A percentile compares a stretch with the other conserved stretches of the same genome.
These are phyloP conservation scores for Calcarisporium arbuscula DNA, from an alignment of 2,329 filamentous ascomycete genomes.

Conservation along the genomic window DNA sequence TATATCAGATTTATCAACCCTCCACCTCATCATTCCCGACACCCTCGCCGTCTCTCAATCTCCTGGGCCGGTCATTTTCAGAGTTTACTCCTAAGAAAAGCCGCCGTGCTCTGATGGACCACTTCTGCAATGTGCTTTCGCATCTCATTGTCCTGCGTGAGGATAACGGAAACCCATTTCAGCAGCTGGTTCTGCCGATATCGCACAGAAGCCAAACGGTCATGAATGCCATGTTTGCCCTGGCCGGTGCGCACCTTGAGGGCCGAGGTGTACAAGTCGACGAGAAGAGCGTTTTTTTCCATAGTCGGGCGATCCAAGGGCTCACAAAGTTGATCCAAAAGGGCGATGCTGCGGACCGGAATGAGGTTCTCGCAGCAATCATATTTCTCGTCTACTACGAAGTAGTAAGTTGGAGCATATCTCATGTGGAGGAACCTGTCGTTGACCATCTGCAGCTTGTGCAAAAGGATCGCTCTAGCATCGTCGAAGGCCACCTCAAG, in stretches of 20 bases:
- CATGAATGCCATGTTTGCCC: constrained; percentile 77
- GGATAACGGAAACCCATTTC: constrained; percentile 56
- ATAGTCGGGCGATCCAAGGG: constrained; percentile 53
- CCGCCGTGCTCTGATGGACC: constrained; percentile 50
- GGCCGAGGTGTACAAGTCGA: constrained; percentile 48
- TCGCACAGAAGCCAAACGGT: constrained; percentile 52
- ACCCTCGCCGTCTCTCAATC: constrained; percentile 38
- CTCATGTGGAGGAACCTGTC: no score
- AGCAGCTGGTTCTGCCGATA: constrained; percentile 55
- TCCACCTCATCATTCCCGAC: no score
- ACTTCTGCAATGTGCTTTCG: constrained; percentile 58
- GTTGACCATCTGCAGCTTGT: constrained; percentile 41
- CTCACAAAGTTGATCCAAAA: constrained; percentile 51
- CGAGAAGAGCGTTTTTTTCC: constrained; percentile 53
- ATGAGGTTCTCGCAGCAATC: constrained; percentile 54
- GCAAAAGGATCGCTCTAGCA: constrained; percentile 51
- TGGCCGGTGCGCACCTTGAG: constrained; percentile 79
- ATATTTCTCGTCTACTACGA: constrained; percentile 59
- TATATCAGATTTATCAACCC: no score
- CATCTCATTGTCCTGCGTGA: constrained; percentile 61
- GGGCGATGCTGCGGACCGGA: constrained; percentile 41
- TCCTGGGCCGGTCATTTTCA: constrained; percentile 45
- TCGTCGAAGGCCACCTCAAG: constrained; percentile 55
- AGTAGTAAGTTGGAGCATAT: constrained; percentile 46
- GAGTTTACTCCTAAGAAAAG: constrained; percentile 51